Evolutionary conservation across 2,329 filamentous ascomycete species (phyloP).

Genomic region (Ophiognomonia clavigignenti-juglandacearum): DNA sequence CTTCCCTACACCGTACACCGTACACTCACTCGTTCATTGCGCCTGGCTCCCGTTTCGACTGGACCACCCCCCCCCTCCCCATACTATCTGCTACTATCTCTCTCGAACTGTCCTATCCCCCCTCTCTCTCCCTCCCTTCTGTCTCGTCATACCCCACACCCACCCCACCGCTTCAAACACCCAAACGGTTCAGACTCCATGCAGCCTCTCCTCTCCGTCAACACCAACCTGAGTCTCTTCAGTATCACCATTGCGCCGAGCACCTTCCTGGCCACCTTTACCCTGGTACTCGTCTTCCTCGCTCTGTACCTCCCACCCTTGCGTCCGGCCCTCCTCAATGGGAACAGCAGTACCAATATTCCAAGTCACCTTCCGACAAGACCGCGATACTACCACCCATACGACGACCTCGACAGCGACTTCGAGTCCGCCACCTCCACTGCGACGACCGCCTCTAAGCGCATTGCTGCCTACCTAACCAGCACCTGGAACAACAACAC

Average conservation of each 20-base stretch:
- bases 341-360: constrained; percentile 11
- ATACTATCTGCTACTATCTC: not conserved
- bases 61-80: not conserved
- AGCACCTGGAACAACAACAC: constrained; percentile 6
- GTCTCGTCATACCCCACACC: not conserved
- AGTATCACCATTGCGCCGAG: constrained; percentile 55
- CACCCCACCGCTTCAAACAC: not conserved
- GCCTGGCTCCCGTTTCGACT: not conserved
- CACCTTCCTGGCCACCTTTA: constrained; percentile 49
- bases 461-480: constrained; percentile 8
- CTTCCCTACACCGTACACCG: not conserved
- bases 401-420: constrained; percentile 2
- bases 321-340: constrained; percentile 9
- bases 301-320: constrained; percentile 40
- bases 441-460: not conserved
- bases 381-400: not conserved
- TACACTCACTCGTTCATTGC: not conserved
- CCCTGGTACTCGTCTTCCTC: constrained; percentile 45
- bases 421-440: not conserved
- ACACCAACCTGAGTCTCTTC: constrained; percentile 57
- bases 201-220: constrained; percentile 55
- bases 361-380: not conserved
- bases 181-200: constrained; percentile 32
- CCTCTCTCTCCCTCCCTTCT: not conserved
- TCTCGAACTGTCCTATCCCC: not conserved